Evolutionary conservation across 73 alveolate genomes (phyloP), one percentile per base, ranked within the genome.

Genomic region (Paramecium biaurelia): DNA sequence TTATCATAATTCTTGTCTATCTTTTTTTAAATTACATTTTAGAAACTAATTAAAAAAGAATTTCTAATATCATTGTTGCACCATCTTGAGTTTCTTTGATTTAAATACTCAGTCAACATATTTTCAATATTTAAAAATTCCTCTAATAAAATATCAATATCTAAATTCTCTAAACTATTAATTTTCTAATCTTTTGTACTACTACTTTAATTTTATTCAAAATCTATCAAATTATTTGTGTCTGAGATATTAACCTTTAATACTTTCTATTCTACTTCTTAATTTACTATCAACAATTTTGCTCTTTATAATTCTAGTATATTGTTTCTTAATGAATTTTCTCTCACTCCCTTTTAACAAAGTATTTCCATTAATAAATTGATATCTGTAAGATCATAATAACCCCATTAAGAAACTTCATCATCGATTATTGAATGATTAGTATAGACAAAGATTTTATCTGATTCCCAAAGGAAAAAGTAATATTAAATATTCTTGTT

Each of bases 291-390:
- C 7, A 74, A 20, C 11, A 74, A 74, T 41, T 74, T 32, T 0
- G 20, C 20, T 41, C 45, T 74, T 5, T 28, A 15, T 34, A 74
- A 34, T 74, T 74, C 87, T 74, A 28, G 12, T 30, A 74, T 28
- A 74, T 74, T 74, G 7, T 28, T 74, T 59, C 58, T 74, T 34
- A 74, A n/a, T 34, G 12, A 41, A 37, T 74, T 74, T 41, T 74
- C 87, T 37, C 45, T 74, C 4, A 74, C 87, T 12, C 87, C 87
- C 45, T 74, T 74, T 74, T 21, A 8, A 74, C 58, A 34, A n/a
- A 74, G 59, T 1, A 41, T 28, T 34, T 74, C 45, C 32, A 74
- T 74, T 34, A 74, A 74, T n/a, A 11, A 7, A 34, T 34, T 21
- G 4, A 74, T 15, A 74, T 74, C 87, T 1, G 15, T 23, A 11